Conservation (phyloP, 768 basidiomycete species). For the Phanerodontia chrysosporium region DNA sequence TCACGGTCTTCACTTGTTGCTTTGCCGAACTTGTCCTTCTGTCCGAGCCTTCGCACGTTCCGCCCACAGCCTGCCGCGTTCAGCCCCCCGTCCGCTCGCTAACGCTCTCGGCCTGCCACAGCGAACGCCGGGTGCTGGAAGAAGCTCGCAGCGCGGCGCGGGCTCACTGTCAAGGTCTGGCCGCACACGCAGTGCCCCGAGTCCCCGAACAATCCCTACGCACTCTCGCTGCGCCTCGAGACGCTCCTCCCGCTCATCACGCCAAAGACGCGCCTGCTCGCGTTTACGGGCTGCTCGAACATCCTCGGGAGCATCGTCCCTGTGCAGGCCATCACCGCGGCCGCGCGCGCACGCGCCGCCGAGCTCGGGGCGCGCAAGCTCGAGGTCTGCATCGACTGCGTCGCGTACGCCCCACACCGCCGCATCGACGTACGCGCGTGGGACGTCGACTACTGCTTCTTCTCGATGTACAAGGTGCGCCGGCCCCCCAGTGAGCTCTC, state of each 20-base stretch:
- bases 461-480: slow-evolving; percentile 72
- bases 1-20: too few species aligned
- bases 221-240: slow-evolving; percentile 47
- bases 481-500: background rate
- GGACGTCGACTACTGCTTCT: slow-evolving; percentile 72
- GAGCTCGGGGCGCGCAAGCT: slow-evolving; percentile 53
- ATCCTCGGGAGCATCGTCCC: slow-evolving; percentile 65
- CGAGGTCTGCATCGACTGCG: slow-evolving; percentile 71
- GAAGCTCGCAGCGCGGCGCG: slow-evolving; percentile 56
- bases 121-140: slow-evolving; percentile 80
- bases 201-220: slow-evolving; percentile 56
- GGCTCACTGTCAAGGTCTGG: slow-evolving; percentile 59
- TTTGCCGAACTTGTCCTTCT: background rate
- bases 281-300: slow-evolving; percentile 74
- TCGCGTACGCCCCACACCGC: slow-evolving; percentile 75
- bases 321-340: slow-evolving; percentile 51
- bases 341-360: slow-evolving; percentile 46
- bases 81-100: background rate
- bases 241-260: slow-evolving; percentile 62
- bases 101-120: slow-evolving; percentile 22
- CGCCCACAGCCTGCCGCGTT: background rate
- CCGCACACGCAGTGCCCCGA: slow-evolving; percentile 35
- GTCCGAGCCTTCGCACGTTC: background rate
- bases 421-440: slow-evolving; percentile 68
- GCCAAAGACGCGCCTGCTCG: slow-evolving; percentile 63